A percentile compares a stretch with the other conserved stretches of the same genome.
Evolutionary conservation across 768 basidiomycete genomes (phyloP).

Genomic region (Mycena indigotica): DNA sequence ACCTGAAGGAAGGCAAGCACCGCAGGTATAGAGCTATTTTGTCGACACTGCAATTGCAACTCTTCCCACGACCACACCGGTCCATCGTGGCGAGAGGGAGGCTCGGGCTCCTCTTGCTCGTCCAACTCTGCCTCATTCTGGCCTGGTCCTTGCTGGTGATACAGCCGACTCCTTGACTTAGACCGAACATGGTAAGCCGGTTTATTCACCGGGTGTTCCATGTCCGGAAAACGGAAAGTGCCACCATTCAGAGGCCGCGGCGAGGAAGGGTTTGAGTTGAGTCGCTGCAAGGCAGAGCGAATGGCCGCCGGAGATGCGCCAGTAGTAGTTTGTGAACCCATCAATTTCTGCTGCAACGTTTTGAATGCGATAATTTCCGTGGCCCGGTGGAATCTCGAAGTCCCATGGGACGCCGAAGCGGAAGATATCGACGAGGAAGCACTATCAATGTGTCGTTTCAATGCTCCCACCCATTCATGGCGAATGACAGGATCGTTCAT

Average conservation of each 20-base stretch:
- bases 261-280: constrained; percentile 23
- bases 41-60: constrained; percentile 79
- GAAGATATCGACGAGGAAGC: constrained; percentile 37
- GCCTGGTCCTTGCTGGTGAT: constrained; percentile 64
- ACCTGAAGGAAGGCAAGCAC: constrained; percentile 69
- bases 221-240: constrained; percentile 22
- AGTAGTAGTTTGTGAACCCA: constrained; percentile 37
- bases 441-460: constrained; percentile 68
- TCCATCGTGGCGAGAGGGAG: constrained; percentile 43
- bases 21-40: constrained; percentile 83
- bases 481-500: constrained; percentile 78
- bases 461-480: constrained; percentile 69
- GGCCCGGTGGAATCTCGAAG: constrained; percentile 60
- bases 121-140: constrained; percentile 61
- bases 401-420: constrained; percentile 35
- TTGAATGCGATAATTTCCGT: constrained; percentile 77
- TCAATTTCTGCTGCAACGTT: constrained; percentile 83
- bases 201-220: constrained; percentile 10
- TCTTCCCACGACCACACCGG: constrained; percentile 80
- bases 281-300: constrained; percentile 36
- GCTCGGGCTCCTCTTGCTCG: constrained; percentile 29
- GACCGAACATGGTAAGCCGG: constrained; percentile 53
- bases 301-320: constrained; percentile 19
- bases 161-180: constrained; percentile 71
- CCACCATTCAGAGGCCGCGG: constrained; percentile 21